Percentiles rank a stretch among this genome's conserved stretches.
Conservation (phyloP, 371 early-diverging fungal genomes). For the Lichtheimia ramosa region DNA sequence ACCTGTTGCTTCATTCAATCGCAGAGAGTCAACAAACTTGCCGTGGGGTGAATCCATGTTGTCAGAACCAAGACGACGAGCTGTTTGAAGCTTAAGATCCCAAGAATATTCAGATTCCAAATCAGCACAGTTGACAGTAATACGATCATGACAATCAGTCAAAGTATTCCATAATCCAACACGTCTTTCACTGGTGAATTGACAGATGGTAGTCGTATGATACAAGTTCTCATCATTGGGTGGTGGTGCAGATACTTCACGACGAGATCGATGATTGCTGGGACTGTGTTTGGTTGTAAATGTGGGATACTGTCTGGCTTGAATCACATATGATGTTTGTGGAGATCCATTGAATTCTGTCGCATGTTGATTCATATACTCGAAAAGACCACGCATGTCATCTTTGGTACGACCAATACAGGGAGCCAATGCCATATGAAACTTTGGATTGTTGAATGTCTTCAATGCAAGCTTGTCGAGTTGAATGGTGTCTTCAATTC, state of each 20-base stretch:
- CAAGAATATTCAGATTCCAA: conserved; percentile 45
- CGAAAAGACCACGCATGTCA: conserved; percentile 19
- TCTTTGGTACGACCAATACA: conserved; percentile 16
- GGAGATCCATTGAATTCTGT: conserved; percentile 17
- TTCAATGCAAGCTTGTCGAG: conserved; percentile 13
- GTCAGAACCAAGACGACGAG: conserved; percentile 26
- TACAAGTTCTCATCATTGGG: background rate
- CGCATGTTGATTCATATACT: conserved; percentile 13
- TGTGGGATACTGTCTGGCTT: conserved; percentile 18
- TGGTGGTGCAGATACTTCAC: conserved; percentile 1
- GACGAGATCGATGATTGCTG: background rate
- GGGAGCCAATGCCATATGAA: conserved; percentile 20
- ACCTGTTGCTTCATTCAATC: conserved; percentile 10
- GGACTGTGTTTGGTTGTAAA: conserved; percentile 1
- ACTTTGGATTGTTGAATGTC: conserved; percentile 14
- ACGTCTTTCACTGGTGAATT: conserved; percentile 19
- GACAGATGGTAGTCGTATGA: conserved; percentile 10
- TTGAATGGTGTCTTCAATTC: background rate
- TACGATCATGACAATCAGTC: conserved; percentile 28
- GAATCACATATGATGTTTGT: conserved; percentile 17
- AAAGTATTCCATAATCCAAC: conserved; percentile 33
- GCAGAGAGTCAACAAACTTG: conserved; percentile 26
- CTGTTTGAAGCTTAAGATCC: conserved; percentile 39
- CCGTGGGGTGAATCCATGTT: conserved; percentile 42
- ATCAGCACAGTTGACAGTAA: conserved; percentile 25